Percentiles rank a stretch among this genome's conserved stretches.
phyloP scores from a whole-genome alignment of 306 rosid species.

The Prosopis cineraria region DNA sequence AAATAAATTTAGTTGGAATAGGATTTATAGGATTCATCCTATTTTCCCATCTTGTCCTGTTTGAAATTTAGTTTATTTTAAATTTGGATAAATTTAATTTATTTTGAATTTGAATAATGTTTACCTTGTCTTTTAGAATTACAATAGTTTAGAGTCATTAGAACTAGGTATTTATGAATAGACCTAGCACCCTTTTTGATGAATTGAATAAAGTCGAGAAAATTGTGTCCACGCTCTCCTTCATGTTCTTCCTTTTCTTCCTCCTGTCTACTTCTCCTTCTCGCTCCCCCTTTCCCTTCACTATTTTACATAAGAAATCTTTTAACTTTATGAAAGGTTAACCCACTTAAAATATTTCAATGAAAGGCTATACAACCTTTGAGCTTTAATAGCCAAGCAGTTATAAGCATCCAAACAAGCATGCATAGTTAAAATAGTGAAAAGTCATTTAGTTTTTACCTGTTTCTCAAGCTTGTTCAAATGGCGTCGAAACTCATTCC shows the following conservation, averaged over 20 bases:
- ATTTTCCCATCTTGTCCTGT: not conserved
- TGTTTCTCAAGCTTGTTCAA: slow-evolving; percentile 84
- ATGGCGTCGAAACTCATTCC: slow-evolving; percentile 78
- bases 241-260: not conserved
- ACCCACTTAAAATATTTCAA: slow-evolving; percentile 25
- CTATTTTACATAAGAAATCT: not conserved
- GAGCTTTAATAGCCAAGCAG: slow-evolving; percentile 27
- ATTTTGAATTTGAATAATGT: not conserved
- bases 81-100: not conserved
- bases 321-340: slow-evolving; percentile 13
- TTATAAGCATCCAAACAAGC: slow-evolving; percentile 10
- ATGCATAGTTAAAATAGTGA: slow-evolving; percentile 27
- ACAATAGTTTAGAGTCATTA: not conserved
- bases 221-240: not conserved
- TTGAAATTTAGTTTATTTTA: not conserved
- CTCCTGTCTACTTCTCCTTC: not conserved
- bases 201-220: not conserved
- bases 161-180: not conserved
- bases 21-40: no score
- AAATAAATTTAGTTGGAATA: not conserved
- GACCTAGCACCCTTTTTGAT: not conserved
- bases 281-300: not conserved
- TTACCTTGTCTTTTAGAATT: not conserved
- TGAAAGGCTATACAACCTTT: not conserved
- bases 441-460: slow-evolving; percentile 47